phyloP scores from a whole-genome alignment of 1,139 yeast genomes.

The Taphrina betulina region DNA sequence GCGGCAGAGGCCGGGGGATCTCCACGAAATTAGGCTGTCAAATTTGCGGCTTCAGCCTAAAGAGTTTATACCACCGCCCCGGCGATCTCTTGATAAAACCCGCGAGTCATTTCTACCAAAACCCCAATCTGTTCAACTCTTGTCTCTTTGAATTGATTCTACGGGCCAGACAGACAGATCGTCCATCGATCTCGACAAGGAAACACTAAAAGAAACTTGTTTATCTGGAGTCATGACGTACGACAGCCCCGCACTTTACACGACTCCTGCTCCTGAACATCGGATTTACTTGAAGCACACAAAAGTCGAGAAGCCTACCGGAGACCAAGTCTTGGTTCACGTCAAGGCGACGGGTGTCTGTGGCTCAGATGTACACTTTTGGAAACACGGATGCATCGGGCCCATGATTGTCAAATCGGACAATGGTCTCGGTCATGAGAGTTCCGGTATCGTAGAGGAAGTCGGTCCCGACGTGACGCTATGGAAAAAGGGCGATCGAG shows the following conservation, averaged over 20 bases:
- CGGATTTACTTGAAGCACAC: constrained; percentile 42
- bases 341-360: constrained; percentile 70
- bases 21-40: too few relatives aligned
- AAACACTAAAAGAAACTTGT: not conserved
- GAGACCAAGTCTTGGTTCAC: constrained; percentile 51
- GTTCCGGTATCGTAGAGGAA: constrained; percentile 68
- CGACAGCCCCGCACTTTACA: constrained; percentile 43
- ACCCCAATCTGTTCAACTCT: too few relatives aligned
- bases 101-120: too few relatives aligned
- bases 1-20: too few relatives aligned
- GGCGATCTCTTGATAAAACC: too few relatives aligned
- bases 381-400: constrained; percentile 71
- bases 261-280: constrained; percentile 46
- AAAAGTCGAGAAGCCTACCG: constrained; percentile 43
- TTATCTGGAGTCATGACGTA: constrained; percentile 37
- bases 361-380: constrained; percentile 80
- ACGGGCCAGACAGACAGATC: too few relatives aligned
- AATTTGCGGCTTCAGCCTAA: too few relatives aligned
- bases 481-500: constrained; percentile 71
- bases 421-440: constrained; percentile 76
- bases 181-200: too few relatives aligned
- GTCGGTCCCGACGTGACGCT: constrained; percentile 61
- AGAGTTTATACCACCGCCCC: too few relatives aligned
- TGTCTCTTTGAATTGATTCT: too few relatives aligned
- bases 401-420: constrained; percentile 53